Evolutionary conservation across 768 basidiomycete species (phyloP).

Genomic region (Phylloporus sp.): DNA sequence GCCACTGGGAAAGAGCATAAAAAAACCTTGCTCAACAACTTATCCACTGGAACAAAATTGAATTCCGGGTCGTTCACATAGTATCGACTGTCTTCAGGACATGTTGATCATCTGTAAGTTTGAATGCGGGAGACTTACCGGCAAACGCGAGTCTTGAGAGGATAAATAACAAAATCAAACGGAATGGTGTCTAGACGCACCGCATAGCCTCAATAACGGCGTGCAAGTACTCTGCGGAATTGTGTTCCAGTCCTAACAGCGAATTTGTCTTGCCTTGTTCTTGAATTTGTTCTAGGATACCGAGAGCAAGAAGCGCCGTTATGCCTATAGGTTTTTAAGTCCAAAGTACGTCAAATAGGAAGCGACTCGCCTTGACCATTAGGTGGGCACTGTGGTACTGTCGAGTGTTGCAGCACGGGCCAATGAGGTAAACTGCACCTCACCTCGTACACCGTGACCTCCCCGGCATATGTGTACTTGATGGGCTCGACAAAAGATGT

Average conservation of each 20-base stretch:
- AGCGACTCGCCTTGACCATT: conserved; percentile 76
- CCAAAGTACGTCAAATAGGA: neutral
- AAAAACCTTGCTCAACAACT: conserved; percentile 79
- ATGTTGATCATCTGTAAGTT: neutral
- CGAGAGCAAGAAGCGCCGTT: conserved; percentile 87
- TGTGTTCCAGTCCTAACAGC: conserved; percentile 79
- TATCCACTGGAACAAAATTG: conserved; percentile 67
- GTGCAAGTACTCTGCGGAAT: conserved; percentile 87
- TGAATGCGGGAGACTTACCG: conserved; percentile 40
- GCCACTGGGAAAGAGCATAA: neutral
- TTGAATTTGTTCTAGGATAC: conserved; percentile 86
- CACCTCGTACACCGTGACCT: conserved; percentile 91
- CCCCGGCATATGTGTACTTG: conserved; percentile 78
- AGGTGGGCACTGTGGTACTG: conserved; percentile 69
- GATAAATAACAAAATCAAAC: conserved; percentile 1
- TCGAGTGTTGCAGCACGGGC: neutral
- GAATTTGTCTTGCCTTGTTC: conserved; percentile 63
- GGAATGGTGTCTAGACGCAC: conserved; percentile 33
- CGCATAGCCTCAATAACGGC: conserved; percentile 79
- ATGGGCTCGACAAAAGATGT: conserved; percentile 85
- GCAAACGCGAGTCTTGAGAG: conserved; percentile 59
- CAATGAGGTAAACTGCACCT: conserved; percentile 7
- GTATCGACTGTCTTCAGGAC: conserved; percentile 64
- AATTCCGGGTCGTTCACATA: conserved; percentile 91
- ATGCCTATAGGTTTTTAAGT: conserved; percentile 45